Evolutionary conservation across 345 rosid genomes (phyloP).

Genomic region (Citrus sp.): DNA sequence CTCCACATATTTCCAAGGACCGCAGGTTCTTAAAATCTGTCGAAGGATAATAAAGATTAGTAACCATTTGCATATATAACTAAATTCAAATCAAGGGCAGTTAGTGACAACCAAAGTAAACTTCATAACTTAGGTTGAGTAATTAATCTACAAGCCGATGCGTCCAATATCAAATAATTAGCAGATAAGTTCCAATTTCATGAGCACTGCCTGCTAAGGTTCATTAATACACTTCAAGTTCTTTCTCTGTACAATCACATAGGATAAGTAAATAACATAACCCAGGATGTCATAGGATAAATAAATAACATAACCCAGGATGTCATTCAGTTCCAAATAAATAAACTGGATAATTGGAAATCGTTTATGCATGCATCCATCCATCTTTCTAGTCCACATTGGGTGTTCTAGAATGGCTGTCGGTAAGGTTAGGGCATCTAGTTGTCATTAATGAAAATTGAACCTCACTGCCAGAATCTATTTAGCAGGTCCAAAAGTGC

Average conservation of each 20-base stretch:
- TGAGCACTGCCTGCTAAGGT: neutral
- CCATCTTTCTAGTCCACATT: neutral
- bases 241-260: neutral
- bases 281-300: too few species aligned
- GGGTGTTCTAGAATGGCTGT: neutral
- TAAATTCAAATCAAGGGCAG: neutral
- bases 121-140: neutral
- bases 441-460: neutral
- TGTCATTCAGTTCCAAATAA: neutral
- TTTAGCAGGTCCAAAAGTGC: neutral
- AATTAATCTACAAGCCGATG: neutral
- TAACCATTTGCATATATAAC: neutral
- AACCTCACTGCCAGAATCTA: neutral
- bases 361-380: neutral
- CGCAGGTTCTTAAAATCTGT: constrained; percentile 76
- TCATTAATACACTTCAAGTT: neutral
- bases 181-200: neutral
- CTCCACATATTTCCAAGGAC: constrained; percentile 92
- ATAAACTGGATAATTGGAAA: neutral
- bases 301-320: neutral
- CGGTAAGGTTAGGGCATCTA: neutral
- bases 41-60: neutral
- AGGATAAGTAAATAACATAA: too few species aligned
- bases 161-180: neutral
- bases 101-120: neutral